These are phyloP conservation scores for Fusarium chlamydosporum DNA, from an alignment of 2,329 filamentous ascomycete species.

Conservation along the genomic window DNA sequence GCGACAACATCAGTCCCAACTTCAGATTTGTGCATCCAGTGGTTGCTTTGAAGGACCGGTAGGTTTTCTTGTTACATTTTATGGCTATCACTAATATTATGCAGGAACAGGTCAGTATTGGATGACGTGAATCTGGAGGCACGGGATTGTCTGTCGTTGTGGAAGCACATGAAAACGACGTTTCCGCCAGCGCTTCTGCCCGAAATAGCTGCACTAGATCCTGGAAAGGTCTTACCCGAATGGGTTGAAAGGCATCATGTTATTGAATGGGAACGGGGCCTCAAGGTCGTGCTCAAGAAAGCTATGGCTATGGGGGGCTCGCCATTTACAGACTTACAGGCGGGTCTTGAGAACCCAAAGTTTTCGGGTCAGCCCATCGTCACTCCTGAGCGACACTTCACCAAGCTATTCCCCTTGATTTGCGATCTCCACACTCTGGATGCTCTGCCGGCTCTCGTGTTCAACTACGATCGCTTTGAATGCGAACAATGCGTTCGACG, in stretches of 20 bases:
- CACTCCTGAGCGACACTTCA: constrained; percentile 5
- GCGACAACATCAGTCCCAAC: constrained; percentile 59
- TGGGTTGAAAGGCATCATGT: constrained; percentile 76
- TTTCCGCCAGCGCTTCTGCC: constrained; percentile 13
- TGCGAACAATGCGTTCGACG: constrained; percentile 72
- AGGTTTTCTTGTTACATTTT: constrained; percentile 21
- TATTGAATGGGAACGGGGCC: constrained; percentile 71
- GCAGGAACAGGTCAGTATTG: constrained; percentile 70
- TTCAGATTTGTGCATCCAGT: constrained; percentile 77
- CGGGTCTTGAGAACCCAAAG: not conserved
- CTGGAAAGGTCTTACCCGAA: constrained; percentile 62
- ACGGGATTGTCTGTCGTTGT: constrained; percentile 77
- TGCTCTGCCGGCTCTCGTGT: constrained; percentile 80
- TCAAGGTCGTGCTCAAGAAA: constrained; percentile 70
- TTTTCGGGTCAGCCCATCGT: not conserved
- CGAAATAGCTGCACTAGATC: constrained; percentile 60
- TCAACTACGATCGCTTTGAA: constrained; percentile 78
- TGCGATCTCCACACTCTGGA: constrained; percentile 72
- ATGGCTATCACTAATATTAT: constrained; percentile 12
- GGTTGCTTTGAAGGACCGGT: constrained; percentile 71
- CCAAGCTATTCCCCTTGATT: constrained; percentile 65
- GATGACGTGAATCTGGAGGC: constrained; percentile 78
- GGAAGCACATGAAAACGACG: constrained; percentile 71
- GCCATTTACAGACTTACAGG: constrained; percentile 54
- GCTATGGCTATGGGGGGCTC: constrained; percentile 71